phyloP scores from a whole-genome alignment of 495 filamentous ascomycete species.

The Copromyces sp. region DNA sequence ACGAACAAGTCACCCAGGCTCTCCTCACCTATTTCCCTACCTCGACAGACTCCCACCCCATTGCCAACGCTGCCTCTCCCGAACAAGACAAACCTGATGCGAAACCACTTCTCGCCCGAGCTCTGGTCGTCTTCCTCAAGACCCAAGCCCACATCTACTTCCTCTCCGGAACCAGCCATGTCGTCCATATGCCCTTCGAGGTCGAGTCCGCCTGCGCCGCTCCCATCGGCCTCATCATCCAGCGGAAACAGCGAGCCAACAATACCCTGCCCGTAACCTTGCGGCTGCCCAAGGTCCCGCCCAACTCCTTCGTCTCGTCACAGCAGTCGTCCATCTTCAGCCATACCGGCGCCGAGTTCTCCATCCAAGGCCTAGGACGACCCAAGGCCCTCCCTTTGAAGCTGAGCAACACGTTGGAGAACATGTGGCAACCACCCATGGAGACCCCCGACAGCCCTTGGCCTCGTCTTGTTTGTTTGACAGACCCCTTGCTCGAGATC shows the following conservation, averaged over 20 bases:
- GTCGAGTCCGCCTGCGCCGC: slow-evolving; percentile 79
- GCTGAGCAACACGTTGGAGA: slow-evolving; percentile 34
- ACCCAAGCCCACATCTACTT: slow-evolving; percentile 91
- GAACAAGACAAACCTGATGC: slow-evolving; percentile 3
- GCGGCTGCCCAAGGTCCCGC: slow-evolving; percentile 50
- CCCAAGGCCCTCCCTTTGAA: slow-evolving; percentile 38
- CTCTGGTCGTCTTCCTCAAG: slow-evolving; percentile 84
- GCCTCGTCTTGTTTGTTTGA: slow-evolving; percentile 75
- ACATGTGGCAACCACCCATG: slow-evolving; percentile 38
- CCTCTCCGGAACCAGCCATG: slow-evolving; percentile 77
- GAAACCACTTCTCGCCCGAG: slow-evolving; percentile 40
- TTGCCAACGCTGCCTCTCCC: slow-evolving; percentile 1
- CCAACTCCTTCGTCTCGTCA: slow-evolving; percentile 70
- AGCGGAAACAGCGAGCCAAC: slow-evolving; percentile 50
- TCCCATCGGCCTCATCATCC: slow-evolving; percentile 71
- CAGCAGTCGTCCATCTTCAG: slow-evolving; percentile 35
- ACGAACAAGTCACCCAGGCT: slow-evolving; percentile 74
- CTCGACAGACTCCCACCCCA: slow-evolving; percentile 29
- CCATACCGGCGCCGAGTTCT: slow-evolving; percentile 41
- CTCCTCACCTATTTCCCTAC: slow-evolving; percentile 71
- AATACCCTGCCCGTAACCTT: slow-evolving; percentile 31
- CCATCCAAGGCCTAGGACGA: slow-evolving; percentile 39
- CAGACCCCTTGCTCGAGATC: slow-evolving; percentile 77
- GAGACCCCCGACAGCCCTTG: slow-evolving; percentile 46
- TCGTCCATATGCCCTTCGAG: slow-evolving; percentile 89